A percentile compares a stretch with the other conserved stretches of the same genome.
These are phyloP conservation scores for Serendipita sp. DNA, from an alignment of 768 basidiomycete species.

Conservation along the genomic window DNA sequence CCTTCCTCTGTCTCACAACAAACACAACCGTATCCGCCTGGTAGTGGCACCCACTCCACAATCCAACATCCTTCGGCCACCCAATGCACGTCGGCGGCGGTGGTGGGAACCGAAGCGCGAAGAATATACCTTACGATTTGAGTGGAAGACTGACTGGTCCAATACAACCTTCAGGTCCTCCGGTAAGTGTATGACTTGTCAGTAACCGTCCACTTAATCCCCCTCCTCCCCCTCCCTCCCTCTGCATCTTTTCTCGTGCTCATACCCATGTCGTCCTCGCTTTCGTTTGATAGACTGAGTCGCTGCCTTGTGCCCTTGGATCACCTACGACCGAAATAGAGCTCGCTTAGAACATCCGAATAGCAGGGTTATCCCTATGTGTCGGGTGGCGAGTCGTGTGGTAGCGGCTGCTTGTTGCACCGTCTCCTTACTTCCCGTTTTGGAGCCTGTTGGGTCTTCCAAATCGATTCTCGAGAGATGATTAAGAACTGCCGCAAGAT, in stretches of 20 bases:
- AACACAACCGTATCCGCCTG: no score
- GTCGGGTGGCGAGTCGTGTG: constrained; percentile 20
- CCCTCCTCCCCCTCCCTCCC: no score
- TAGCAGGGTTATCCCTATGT: constrained; percentile 24
- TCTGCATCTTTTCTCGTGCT: no score
- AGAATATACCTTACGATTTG: constrained; percentile 14
- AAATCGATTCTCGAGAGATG: constrained; percentile 24
- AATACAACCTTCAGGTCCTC: constrained; percentile 15
- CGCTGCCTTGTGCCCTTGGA: constrained; percentile 27
- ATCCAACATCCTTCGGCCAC: constrained; percentile 10
- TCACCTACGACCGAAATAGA: constrained; percentile 26
- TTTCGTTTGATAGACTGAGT: constrained; percentile 18
- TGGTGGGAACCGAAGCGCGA: constrained; percentile 17
- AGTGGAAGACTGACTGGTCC: constrained; percentile 20
- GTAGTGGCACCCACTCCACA: neutral
- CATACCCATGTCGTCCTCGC: neutral
- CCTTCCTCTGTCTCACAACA: no score
- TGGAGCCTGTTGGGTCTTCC: constrained; percentile 23
- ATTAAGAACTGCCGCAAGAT: constrained; percentile 31
- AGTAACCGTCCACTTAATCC: neutral
- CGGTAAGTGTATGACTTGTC: constrained; percentile 16
- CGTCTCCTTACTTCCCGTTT: constrained; percentile 16
- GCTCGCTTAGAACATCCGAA: constrained; percentile 23
- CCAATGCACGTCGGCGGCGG: constrained; percentile 11
- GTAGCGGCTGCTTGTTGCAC: constrained; percentile 24